Evolutionary conservation across 768 basidiomycete genomes (phyloP), one percentile per base, ranked within the genome.

Genomic region (Kwoniella mangroviensis): DNA sequence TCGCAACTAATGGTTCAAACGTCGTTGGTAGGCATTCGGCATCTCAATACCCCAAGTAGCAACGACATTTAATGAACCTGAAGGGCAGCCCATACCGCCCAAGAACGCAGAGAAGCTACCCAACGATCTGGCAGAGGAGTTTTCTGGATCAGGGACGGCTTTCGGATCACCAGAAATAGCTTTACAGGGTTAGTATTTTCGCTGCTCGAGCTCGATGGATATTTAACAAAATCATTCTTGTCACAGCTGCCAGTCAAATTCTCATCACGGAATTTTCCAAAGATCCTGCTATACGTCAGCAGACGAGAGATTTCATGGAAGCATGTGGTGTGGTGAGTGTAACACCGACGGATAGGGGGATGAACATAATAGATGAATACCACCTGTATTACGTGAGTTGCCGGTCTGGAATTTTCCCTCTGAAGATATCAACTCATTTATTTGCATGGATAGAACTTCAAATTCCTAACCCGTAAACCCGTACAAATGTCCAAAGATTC

Each of bases 211-310:
- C 2, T 40, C 15, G 41, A 5, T n/a, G 58, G 53, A n/a, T 17
- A 51, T 10, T 17, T 34, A 11, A 28, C 57, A n/a, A 26, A 4
- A 58, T 34, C 45, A 53, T 24, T 34, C 22, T 51, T 1, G 3
- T 28, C 24, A 15, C 63, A 79, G 84, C 81, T 17, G 84, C 84
- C 11, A 79, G 77, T 58, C 88, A 92, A 86, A 90, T 98, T 66
- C 84, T 98, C 57, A 88, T 91, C 6, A 93, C 92, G 0, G 97
- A 98, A 81, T 87, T 98, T 19, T 92, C 92, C 42, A 95, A 92
- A 79, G 96, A 99, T 81, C 96, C 96, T 13, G 84, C 93, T 12
- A 87, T 99, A 40, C 87, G 93, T 52, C 89, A 90, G 71, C 87
- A 89, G 67, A 89, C 93, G 61, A 89, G 97, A 62, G 86, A 89